A percentile compares a stretch with the other conserved stretches of the same genome.
phyloP scores from a whole-genome alignment of 108 stramenopile genomes.

The Schizochytrium sp. region DNA sequence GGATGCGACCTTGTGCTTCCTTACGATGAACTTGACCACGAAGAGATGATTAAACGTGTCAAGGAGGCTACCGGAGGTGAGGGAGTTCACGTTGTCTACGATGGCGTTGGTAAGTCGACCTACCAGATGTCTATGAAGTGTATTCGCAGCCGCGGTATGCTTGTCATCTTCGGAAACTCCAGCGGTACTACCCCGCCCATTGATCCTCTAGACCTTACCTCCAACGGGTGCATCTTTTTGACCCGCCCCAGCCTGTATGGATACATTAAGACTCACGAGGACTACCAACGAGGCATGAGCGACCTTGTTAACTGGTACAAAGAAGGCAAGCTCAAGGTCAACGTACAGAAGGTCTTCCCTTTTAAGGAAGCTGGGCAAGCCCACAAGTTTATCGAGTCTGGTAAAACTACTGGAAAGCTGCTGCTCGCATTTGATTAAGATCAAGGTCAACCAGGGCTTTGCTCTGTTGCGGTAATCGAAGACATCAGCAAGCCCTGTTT shows the following conservation, averaged over 20 bases:
- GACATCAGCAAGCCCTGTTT: not conserved
- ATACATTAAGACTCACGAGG: constrained; percentile 80
- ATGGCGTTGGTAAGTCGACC: constrained; percentile 85
- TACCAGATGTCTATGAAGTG: constrained; percentile 83
- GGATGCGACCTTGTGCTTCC: constrained; percentile 85
- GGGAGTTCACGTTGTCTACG: constrained; percentile 77
- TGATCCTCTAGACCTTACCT: constrained; percentile 81
- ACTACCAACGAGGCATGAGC: constrained; percentile 77
- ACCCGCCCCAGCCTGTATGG: constrained; percentile 86
- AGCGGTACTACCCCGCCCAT: constrained; percentile 88
- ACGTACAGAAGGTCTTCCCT: constrained; percentile 78
- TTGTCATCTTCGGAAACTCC: constrained; percentile 87
- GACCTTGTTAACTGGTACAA: constrained; percentile 84
- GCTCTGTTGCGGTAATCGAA: not conserved
- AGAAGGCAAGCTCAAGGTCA: constrained; percentile 81
- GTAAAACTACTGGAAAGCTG: constrained; percentile 85
- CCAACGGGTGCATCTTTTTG: constrained; percentile 81
- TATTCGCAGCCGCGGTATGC: constrained; percentile 82
- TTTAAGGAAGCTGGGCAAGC: constrained; percentile 81
- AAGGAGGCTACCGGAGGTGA: constrained; percentile 81
- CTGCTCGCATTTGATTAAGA: constrained; percentile 71
- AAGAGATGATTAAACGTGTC: constrained; percentile 80
- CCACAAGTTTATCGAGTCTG: constrained; percentile 84
- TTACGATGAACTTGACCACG: constrained; percentile 84
- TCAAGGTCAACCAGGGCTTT: not conserved